phyloP scores from a whole-genome alignment of 2,329 filamentous ascomycete species.

The Samsoniella hepiali region DNA sequence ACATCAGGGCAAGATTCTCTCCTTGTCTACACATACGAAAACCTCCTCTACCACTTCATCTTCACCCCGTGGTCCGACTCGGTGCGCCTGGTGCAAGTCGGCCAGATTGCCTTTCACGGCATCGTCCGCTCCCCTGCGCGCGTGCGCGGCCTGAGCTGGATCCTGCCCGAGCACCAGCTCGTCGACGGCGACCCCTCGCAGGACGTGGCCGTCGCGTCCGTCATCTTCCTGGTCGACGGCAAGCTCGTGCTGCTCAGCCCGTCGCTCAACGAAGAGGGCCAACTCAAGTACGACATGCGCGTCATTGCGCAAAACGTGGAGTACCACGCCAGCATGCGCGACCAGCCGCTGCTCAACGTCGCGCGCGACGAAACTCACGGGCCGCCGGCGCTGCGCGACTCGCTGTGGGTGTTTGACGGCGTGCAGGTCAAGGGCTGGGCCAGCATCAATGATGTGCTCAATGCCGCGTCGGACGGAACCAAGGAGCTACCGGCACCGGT shows the following conservation, averaged over 20 bases:
- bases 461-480: slow-evolving; percentile 63
- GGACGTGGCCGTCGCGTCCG: slow-evolving; percentile 89
- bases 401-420: slow-evolving; percentile 92
- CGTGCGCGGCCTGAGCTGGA: slow-evolving; percentile 92
- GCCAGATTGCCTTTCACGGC: slow-evolving; percentile 94
- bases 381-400: slow-evolving; percentile 65
- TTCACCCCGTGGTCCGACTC: slow-evolving; percentile 69
- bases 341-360: slow-evolving; percentile 57
- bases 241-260: slow-evolving; percentile 92
- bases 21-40: slow-evolving; percentile 95
- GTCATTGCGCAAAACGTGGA: slow-evolving; percentile 95
- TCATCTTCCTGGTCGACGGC: slow-evolving; percentile 94
- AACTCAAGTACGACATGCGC: slow-evolving; percentile 97
- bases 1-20: slow-evolving; percentile 91
- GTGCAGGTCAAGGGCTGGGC: slow-evolving; percentile 83
- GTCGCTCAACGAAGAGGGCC: slow-evolving; percentile 74
- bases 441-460: slow-evolving; percentile 79
- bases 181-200: slow-evolving; percentile 90
- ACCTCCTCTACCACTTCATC: slow-evolving; percentile 91
- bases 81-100: slow-evolving; percentile 83
- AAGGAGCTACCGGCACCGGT: slow-evolving; percentile 73
- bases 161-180: slow-evolving; percentile 86
- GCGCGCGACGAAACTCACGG: slow-evolving; percentile 29
- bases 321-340: slow-evolving; percentile 88
- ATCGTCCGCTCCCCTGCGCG: slow-evolving; percentile 91